These are phyloP conservation scores for Rhizopogon rudus DNA, from an alignment of 768 basidiomycete species.

Conservation along the genomic window DNA sequence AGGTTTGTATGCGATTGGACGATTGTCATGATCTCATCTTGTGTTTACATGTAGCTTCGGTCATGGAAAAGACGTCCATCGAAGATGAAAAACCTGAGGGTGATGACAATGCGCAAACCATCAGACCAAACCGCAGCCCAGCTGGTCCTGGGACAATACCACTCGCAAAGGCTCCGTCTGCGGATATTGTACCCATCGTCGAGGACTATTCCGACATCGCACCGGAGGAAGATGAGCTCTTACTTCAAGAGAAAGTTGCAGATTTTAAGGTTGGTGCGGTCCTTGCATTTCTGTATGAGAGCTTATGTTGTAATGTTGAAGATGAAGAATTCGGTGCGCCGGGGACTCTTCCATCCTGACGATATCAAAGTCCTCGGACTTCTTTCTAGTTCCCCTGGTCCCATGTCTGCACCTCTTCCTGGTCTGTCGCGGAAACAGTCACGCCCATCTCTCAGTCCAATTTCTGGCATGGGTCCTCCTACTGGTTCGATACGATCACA, in stretches of 20 bases:
- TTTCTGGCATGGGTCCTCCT: slow-evolving; percentile 21
- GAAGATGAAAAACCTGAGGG: slow-evolving; percentile 52
- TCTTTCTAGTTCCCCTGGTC: slow-evolving; percentile 44
- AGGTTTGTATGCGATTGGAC: slow-evolving; percentile 30
- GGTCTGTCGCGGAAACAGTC: slow-evolving; percentile 47
- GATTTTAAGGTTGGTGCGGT: slow-evolving; percentile 64
- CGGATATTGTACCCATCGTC: slow-evolving; percentile 60
- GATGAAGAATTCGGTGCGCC: slow-evolving; percentile 70
- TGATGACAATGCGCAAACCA: slow-evolving; percentile 79
- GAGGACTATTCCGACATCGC: slow-evolving; percentile 93
- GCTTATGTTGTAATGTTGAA: slow-evolving; percentile 10
- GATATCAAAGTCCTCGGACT: slow-evolving; percentile 79
- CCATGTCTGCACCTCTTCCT: slow-evolving; percentile 66
- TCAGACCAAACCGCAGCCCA: slow-evolving; percentile 72
- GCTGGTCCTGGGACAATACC: slow-evolving; percentile 44
- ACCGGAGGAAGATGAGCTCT: slow-evolving; percentile 68
- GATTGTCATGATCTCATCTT: background rate
- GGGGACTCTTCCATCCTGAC: slow-evolving; percentile 82
- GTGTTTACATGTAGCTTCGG: slow-evolving; percentile 25
- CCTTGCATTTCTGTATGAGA: background rate
- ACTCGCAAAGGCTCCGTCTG: slow-evolving; percentile 56
- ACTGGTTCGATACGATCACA: slow-evolving; percentile 37
- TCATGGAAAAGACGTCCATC: slow-evolving; percentile 53
- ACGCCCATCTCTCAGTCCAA: slow-evolving; percentile 48
- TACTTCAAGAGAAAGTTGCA: slow-evolving; percentile 72